Evolutionary conservation across 768 basidiomycete genomes (phyloP), one percentile per base, ranked within the genome.

Genomic region (Lactifluus volemus): DNA sequence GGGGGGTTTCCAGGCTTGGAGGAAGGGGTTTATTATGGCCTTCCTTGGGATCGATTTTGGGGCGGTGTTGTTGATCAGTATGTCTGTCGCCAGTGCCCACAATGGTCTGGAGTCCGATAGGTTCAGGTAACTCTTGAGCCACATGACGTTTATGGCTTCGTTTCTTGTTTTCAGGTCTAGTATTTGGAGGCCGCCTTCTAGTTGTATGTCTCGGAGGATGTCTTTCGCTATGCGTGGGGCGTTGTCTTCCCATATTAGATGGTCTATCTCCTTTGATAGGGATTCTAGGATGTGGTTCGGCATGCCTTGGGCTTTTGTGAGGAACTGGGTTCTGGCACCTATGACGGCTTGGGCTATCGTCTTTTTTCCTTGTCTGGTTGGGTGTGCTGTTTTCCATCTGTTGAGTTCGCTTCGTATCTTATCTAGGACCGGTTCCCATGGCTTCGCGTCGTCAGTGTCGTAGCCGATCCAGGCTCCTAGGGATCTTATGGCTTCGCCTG

Each of bases 231-330:
- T 51, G 5, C 53, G 55, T 0, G 67, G 8, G 11, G 36, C 11
- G 5, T 8, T 36, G 0, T 59, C 45, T 2, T 59, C 50, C 68
- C 69, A 70, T 0, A 70, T 41, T 55, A 73, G 73, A 2, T 55
- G 4, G 2, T 19, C 11, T 3, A 21, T 34, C 1, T 34, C 17
- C 14, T 25, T 34, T 3, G 9, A 34, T 3, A 45, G 30, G 1
- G 53, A 45, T 36, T 1, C 8, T n/a, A 2, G n/a, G n/a, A n/a
- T n/a, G n/a, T n/a, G n/a, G n/a, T 2, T 1, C 1, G 53, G 53
- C 53, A 55, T 55, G 0, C 44, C 44, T 34, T 55, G 32, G 0
- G 32, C 53, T 34, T 47, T 11, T 1, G 44, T 34, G 2, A 55
- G n/a, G 53, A 34, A 55, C 14, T 55, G 53, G 9, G 53, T 55